Conservation (phyloP, 2,329 filamentous ascomycete species). For the Xylariaceae sp. region DNA sequence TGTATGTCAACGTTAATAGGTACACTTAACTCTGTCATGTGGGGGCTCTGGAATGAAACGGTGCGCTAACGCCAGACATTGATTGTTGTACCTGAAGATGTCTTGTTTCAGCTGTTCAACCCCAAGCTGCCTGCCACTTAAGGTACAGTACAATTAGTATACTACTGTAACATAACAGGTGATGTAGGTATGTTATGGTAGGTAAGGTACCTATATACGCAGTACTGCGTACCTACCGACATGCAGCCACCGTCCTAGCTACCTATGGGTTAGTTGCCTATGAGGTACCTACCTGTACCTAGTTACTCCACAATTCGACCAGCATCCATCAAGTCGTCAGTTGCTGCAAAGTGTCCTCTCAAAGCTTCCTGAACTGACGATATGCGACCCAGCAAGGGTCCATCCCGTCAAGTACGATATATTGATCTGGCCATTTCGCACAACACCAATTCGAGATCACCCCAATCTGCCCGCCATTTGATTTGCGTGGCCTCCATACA, state of each 20-base stretch:
- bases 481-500: slow-evolving; percentile 20
- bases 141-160: too few species aligned
- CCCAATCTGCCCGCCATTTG: slow-evolving; percentile 17
- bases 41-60: not conserved
- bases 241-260: too few species aligned
- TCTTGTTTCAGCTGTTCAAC: not conserved
- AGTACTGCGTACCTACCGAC: too few species aligned
- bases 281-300: slow-evolving; percentile 2
- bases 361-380: not conserved
- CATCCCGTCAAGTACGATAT: not conserved
- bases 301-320: slow-evolving; percentile 18
- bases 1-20: too few species aligned
- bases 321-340: slow-evolving; percentile 16
- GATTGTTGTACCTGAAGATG: too few species aligned
- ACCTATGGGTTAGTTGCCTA: slow-evolving; percentile 18
- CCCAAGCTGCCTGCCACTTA: too few species aligned
- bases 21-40: not conserved
- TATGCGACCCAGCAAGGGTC: not conserved
- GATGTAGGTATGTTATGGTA: too few species aligned
- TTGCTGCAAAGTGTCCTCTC: slow-evolving; percentile 41
- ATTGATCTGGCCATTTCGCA: not conserved
- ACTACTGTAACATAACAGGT: too few species aligned
- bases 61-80: not conserved
- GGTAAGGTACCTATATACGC: too few species aligned
- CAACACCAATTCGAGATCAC: not conserved